These are phyloP conservation scores for Colletotrichum sp. DNA, from an alignment of 2,329 filamentous ascomycete species.

Conservation along the genomic window DNA sequence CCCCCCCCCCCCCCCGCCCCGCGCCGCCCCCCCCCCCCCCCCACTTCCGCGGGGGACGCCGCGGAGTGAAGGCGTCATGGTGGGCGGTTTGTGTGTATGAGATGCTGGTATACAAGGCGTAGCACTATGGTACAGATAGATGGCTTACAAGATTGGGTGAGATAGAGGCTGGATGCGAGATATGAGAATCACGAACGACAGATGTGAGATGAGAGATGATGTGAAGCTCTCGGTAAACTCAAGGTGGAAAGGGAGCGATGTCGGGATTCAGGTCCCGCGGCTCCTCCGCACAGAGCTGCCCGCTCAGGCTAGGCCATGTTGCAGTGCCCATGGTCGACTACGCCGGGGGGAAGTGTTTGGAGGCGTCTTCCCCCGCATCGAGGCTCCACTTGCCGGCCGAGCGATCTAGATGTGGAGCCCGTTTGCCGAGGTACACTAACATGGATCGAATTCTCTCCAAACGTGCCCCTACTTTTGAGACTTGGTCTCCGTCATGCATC, in stretches of 20 bases:
- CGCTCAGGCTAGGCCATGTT: not conserved
- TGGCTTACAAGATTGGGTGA: not conserved
- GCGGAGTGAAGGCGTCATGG: conserved; percentile 27
- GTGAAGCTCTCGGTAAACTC: not conserved
- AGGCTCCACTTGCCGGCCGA: conserved; percentile 17
- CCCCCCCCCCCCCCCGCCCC: too few species aligned
- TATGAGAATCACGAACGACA: not conserved
- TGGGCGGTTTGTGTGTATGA: not conserved
- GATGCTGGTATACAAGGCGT: not conserved
- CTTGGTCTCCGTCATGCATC: not conserved
- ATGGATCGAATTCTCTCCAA: not conserved
- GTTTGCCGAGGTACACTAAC: conserved; percentile 12
- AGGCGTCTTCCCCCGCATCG: conserved; percentile 18
- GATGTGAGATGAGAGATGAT: not conserved
- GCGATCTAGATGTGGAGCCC: conserved; percentile 1
- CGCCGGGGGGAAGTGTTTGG: not conserved
- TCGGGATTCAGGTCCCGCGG: not conserved
- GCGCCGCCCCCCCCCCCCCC: too few species aligned
- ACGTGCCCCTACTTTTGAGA: not conserved
- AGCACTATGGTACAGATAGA: not conserved
- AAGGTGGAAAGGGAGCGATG: conserved; percentile 1
- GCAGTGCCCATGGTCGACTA: not conserved
- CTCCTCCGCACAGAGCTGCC: conserved; percentile 15
- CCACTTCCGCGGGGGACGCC: conserved; percentile 30
- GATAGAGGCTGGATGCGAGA: not conserved